Conservation (phyloP, 176 grass and related monocot genomes). For the Avena eriantha region DNA sequence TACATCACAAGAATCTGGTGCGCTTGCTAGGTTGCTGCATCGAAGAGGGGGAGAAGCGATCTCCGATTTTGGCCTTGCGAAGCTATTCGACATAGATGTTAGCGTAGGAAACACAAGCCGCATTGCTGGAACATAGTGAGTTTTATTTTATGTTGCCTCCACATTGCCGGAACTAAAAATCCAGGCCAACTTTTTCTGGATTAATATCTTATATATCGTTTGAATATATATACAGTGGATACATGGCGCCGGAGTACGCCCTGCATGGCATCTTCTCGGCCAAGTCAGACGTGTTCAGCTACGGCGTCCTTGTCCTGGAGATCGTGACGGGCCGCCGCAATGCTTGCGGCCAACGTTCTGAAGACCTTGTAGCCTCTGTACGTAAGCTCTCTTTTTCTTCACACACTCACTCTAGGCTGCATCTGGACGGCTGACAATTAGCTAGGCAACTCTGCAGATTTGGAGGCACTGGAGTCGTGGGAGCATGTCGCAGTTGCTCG, state of each 20-base stretch:
- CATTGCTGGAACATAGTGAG: conserved; percentile 63
- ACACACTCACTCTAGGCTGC: too few relatives aligned
- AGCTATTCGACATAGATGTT: conserved; percentile 39
- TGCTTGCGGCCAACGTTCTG: not conserved
- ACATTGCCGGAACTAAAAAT: too few relatives aligned
- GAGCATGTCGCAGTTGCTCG: conserved; percentile 5
- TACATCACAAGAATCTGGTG: conserved; percentile 67
- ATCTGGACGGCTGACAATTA: too few relatives aligned
- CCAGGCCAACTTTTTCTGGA: too few relatives aligned
- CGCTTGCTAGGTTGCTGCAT: conserved; percentile 57
- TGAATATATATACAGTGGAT: conserved; percentile 46
- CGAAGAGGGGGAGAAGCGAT: conserved; percentile 51
- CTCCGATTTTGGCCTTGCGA: conserved; percentile 66
- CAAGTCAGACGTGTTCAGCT: conserved; percentile 76
- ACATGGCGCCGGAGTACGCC: conserved; percentile 72
- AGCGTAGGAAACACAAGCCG: conserved; percentile 54
- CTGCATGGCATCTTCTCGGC: conserved; percentile 51
- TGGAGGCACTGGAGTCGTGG: conserved; percentile 20
- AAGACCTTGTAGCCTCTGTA: not conserved
- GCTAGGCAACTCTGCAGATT: not conserved
- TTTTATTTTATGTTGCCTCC: not conserved
- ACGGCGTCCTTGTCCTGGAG: conserved; percentile 59
- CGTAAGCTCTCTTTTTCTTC: too few relatives aligned
- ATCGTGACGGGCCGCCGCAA: conserved; percentile 55
- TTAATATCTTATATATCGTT: not conserved